Evolutionary conservation across 1,284 basidiomycete genomes (phyloP), one percentile per base, ranked within the genome.

Genomic region (Puccinia polysora): DNA sequence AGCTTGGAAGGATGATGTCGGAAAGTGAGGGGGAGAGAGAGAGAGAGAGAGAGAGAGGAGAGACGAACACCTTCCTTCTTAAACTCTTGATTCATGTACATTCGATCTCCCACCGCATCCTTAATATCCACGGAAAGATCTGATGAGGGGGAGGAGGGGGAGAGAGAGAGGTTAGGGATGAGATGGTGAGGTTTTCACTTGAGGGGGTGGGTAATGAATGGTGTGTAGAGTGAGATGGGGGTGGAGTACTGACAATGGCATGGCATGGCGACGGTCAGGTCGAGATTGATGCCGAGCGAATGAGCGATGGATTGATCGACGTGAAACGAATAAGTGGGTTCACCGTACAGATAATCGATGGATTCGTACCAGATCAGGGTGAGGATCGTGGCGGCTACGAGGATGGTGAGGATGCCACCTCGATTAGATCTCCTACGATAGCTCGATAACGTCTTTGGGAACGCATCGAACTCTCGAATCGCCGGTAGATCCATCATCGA

Each of bases 221-320:
- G 8, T 18, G 8, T 10, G 55, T 14, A 30, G 58, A 55, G 28
- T 10, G 2, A 52, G 5, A 20, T 32, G 7, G 4, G 32, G n/a
- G 18, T 6, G 23, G 30, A 25, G n/a, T 4, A 86, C 90, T 81
- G 79, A 95, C 91, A 90, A 81, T 85, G 83, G 81, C 93, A 96
- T 0, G 90, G 92, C 86, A 93, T 96, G 75, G 89, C 89, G 28
- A 97, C 88, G 14, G 90, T 86, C 80, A 95, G 80, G 81, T 97
- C 93, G 67, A 96, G 84, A 79, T 97, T 96, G 74, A 97, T 83
- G 75, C 87, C 85, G 82, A 97, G 83, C 71, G 84, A 86, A 75
- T 85, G 86, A 23, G 81, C 81, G 30, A 83, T 80, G 55, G 85
- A 84, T 23, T 81, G 81, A 78, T 95, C 92, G 64, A 97, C 87